Evolutionary conservation across 108 stramenopile species (phyloP).

Genomic region (Poteriospumella lacustris): DNA sequence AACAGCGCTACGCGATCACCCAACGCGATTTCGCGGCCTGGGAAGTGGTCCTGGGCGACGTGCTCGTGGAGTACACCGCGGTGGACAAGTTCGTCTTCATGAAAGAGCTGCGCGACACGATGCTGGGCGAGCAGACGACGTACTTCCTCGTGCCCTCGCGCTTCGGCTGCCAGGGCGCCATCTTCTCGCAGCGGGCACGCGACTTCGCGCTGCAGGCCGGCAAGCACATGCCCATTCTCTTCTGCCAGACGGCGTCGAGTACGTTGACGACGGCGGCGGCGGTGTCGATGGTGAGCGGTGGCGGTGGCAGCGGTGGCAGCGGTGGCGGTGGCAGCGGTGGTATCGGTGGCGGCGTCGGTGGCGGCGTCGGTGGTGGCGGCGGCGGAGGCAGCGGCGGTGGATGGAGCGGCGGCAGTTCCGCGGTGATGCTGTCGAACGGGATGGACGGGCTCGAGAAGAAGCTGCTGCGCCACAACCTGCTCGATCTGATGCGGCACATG

Average conservation of each 20-base stretch:
- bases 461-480: no score
- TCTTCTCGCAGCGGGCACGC: not conserved
- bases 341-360: not conserved
- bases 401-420: no score
- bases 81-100: slow-evolving; percentile 6
- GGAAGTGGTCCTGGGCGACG: not conserved
- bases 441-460: no score
- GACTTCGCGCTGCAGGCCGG: not conserved
- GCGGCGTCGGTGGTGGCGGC: no score
- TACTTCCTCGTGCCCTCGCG: not conserved
- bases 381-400: no score
- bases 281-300: not conserved
- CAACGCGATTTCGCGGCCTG: no score
- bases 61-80: not conserved
- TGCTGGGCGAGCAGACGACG: not conserved
- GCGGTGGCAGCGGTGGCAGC: not conserved
- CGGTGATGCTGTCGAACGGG: no score
- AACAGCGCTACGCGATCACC: no score
- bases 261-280: not conserved
- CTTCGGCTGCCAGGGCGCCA: not conserved
- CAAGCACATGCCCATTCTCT: not conserved
- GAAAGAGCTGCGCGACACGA: not conserved
- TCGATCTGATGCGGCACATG: no score
- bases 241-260: not conserved
- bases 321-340: not conserved